phyloP scores from a whole-genome alignment of 306 rosid species.

The Datisca glomerata region DNA sequence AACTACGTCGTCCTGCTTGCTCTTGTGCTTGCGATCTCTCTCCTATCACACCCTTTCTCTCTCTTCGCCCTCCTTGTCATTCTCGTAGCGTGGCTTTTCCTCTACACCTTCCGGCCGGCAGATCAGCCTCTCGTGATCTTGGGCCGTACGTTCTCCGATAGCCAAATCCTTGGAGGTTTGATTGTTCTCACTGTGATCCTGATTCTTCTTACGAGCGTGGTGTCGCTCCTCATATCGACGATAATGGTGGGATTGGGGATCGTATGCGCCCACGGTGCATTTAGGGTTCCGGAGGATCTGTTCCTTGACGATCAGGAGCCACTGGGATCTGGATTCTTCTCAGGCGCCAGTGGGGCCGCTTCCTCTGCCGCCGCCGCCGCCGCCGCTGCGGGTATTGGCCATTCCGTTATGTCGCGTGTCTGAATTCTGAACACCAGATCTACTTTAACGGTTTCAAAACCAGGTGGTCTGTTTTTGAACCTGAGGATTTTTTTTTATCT shows the following conservation, averaged over 20 bases:
- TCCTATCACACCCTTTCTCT: conserved; percentile 70
- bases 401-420: no score
- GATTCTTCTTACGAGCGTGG: conserved; percentile 80
- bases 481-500: no score
- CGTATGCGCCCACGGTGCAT: conserved; percentile 67
- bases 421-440: no score
- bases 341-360: conserved; percentile 59
- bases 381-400: no score
- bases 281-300: conserved; percentile 85
- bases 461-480: no score
- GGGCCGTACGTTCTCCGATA: conserved; percentile 69
- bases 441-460: no score
- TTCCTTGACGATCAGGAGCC: conserved; percentile 69
- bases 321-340: conserved; percentile 52
- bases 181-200: conserved; percentile 36
- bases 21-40: conserved; percentile 51
- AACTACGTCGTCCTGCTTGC: conserved; percentile 56
- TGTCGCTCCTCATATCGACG: conserved; percentile 66
- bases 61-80: conserved; percentile 51
- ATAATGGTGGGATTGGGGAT: conserved; percentile 49
- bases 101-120: conserved; percentile 86
- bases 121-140: conserved; percentile 81
- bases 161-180: conserved; percentile 54
- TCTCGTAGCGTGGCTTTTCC: conserved; percentile 73
- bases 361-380: conserved; percentile 37